These are phyloP conservation scores for Coccomyxa sp. DNA, from an alignment of 139 green algal genomes.

Conservation along the genomic window DNA sequence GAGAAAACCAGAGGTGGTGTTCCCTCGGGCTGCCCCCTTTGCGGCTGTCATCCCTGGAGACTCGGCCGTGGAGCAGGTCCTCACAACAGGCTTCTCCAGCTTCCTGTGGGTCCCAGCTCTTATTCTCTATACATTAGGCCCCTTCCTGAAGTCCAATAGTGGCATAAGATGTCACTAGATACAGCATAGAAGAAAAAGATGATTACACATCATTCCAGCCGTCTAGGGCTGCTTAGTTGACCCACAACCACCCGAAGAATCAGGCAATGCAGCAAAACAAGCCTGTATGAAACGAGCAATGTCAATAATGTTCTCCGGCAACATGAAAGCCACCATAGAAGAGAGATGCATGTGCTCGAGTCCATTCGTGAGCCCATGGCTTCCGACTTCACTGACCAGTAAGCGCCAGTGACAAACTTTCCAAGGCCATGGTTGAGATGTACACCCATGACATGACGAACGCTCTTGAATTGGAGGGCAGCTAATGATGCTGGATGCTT, in stretches of 20 bases:
- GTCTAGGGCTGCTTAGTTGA: too few species aligned
- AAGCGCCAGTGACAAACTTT: not conserved
- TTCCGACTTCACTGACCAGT: too few species aligned
- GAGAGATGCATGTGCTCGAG: too few species aligned
- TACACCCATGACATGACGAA: not conserved
- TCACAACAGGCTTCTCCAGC: constrained; percentile 74
- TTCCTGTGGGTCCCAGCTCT: constrained; percentile 60
- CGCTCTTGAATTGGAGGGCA: not conserved
- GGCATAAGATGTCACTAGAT: not conserved
- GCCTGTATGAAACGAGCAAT: too few species aligned
- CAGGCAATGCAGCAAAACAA: too few species aligned
- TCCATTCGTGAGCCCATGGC: too few species aligned
- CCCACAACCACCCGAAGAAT: too few species aligned
- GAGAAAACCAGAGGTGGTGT: not conserved
- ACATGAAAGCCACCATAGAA: too few species aligned
- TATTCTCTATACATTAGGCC: not conserved
- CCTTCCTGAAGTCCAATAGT: not conserved
- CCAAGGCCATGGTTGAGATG: not conserved
- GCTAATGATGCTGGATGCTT: not conserved
- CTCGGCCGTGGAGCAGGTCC: constrained; percentile 79
- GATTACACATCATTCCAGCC: too few species aligned
- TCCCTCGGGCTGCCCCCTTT: constrained; percentile 39
- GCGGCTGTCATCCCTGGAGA: constrained; percentile 94
- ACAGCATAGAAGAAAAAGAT: too few species aligned
- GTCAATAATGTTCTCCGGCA: too few species aligned